Evolutionary conservation across 257 asterid genomes (phyloP), one percentile per base, ranked within the genome.

Genomic region (Craterostigma plantagineum): DNA sequence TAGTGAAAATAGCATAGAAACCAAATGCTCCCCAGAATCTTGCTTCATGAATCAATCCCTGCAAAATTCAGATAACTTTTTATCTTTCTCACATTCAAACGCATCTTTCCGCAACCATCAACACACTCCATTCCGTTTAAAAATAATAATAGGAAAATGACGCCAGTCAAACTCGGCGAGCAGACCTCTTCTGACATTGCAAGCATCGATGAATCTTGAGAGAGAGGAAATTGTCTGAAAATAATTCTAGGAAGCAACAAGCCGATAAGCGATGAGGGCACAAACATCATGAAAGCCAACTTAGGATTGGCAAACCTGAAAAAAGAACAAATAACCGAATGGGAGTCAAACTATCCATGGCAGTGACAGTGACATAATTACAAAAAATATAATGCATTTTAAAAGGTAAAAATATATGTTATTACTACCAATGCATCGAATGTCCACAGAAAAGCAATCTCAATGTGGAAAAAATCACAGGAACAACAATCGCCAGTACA

Each of bases 11-110:
- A 46, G 91, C 67, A 61, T 79, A 79, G 61, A 90, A 65, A 49
- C 99, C 99, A 71, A 83, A 90, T 45, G 99, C 99, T 58, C 99
- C 99, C 95, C 95, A 90, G 65, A 90, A 79, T 69, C 75, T 64
- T 62, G 95, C 94, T 75, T 83, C 95, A 56, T 54, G 68, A 49
- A 56, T 78, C 70, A 79, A 58, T 53, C 75, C 94, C 98, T 90
- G 72, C 55, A 62, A 53, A 36, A 52, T 47, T 33, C 45, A 12
- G 41, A 42, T 34, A 54, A 33, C n/a, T 35, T 15, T 45, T 41
- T 35, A 48, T 4, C 33, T 16, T 46, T 35, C 35, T 37, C 4
- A 37, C n/a, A 37, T 7, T 37, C 7, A 7, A 4, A 11, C 3
- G 4, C 7, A 11, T 37, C 42, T 10, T 13, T 37, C 4, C 4